phyloP scores from a whole-genome alignment of 495 filamentous ascomycete species.

The Copromyces sp. region DNA sequence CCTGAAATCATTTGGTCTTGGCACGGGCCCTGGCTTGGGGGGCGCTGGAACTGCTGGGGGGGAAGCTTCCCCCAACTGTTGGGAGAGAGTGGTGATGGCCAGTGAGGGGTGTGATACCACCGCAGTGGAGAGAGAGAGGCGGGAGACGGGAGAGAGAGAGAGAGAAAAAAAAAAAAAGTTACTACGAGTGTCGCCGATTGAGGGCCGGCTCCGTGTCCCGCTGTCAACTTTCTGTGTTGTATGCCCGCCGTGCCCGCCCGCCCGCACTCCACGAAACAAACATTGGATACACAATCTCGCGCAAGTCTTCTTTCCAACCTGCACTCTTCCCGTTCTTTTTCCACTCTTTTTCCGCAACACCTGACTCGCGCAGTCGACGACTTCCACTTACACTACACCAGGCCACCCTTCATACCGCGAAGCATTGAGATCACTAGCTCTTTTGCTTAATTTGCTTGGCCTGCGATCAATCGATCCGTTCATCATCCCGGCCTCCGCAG shows the following conservation, averaged over 20 bases:
- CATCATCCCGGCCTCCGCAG: neutral
- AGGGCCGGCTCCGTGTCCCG: slow-evolving; percentile 14
- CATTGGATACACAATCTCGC: neutral
- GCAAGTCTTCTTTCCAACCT: neutral
- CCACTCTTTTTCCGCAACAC: neutral
- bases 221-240: neutral
- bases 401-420: neutral
- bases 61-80: neutral
- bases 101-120: neutral
- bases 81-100: neutral
- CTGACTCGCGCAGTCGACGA: neutral
- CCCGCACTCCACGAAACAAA: neutral
- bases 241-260: neutral
- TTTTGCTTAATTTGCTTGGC: neutral
- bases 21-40: neutral
- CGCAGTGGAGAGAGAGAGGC: neutral
- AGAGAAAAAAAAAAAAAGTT: slow-evolving; percentile 17
- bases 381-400: neutral
- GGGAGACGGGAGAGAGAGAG: too few relatives aligned
- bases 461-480: neutral
- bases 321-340: neutral
- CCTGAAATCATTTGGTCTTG: neutral
- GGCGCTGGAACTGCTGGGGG: neutral
- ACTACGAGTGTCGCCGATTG: slow-evolving; percentile 18
- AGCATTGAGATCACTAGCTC: too few relatives aligned